Percentiles rank a stretch among this genome's conserved stretches.
Conservation (phyloP, 169 alveolate species). For the Amoebophrya sp. region DNA sequence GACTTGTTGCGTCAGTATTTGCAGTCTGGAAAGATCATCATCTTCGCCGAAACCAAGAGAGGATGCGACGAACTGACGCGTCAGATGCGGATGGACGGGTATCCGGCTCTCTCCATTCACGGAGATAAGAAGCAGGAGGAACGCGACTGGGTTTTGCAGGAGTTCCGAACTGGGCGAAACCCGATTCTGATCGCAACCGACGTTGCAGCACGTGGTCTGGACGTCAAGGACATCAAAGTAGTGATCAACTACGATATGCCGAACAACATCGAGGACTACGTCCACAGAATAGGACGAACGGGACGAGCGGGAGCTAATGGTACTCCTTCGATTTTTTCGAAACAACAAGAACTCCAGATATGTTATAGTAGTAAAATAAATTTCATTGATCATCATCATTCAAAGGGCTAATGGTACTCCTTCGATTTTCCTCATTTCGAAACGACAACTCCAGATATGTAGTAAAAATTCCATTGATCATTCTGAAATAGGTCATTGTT, state of each 20-base stretch:
- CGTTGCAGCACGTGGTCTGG: constrained; percentile 99
- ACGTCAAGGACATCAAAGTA: constrained; percentile 87
- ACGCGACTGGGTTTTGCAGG: constrained; percentile 85
- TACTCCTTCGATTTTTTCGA: constrained; percentile 35
- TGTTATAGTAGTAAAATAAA: constrained; percentile 69
- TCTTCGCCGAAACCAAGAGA: constrained; percentile 69
- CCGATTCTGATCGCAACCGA: constrained; percentile 96
- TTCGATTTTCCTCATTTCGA: not conserved
- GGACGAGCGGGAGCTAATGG: constrained; percentile 58
- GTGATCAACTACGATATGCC: constrained; percentile 98
- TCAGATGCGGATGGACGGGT: constrained; percentile 68
- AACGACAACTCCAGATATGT: not conserved
- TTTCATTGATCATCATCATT: not conserved
- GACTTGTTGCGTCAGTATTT: constrained; percentile 48
- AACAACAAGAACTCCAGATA: constrained; percentile 75
- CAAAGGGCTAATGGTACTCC: not conserved
- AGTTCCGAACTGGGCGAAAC: constrained; percentile 83
- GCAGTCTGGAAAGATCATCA: constrained; percentile 60
- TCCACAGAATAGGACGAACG: constrained; percentile 95
- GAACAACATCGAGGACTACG: constrained; percentile 89
- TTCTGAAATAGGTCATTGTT: not conserved
- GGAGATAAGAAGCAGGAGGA: constrained; percentile 93
- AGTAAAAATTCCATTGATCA: not conserved
- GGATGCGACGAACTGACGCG: constrained; percentile 70
- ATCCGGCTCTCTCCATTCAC: constrained; percentile 62